Evolutionary conservation across 1,284 basidiomycete species (phyloP).

Genomic region (Ustilago lituana): DNA sequence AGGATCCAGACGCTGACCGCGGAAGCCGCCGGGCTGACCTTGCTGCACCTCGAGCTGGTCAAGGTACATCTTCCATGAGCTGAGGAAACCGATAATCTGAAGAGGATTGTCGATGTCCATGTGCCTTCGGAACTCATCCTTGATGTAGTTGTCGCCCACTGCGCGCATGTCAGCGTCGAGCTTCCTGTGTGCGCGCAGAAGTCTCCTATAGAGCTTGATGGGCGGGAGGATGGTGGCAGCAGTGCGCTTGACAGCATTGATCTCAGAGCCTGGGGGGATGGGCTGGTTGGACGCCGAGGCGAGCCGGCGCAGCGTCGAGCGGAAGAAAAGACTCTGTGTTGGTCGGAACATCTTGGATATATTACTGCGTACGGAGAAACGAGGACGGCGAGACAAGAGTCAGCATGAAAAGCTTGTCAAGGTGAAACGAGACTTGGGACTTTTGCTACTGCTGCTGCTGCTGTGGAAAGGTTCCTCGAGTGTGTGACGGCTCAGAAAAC

Average conservation of each 20-base stretch:
- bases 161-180: constrained; percentile 64
- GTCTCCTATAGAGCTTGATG: constrained; percentile 60
- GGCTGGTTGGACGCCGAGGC: constrained; percentile 42
- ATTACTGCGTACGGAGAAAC: background rate
- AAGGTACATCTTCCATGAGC: constrained; percentile 67
- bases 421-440: too few species aligned
- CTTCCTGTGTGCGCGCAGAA: constrained; percentile 60
- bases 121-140: constrained; percentile 65
- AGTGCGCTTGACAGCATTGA: constrained; percentile 38
- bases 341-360: constrained; percentile 30
- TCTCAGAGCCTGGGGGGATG: constrained; percentile 34
- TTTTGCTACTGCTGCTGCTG: constrained; percentile 7
- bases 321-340: constrained; percentile 13
- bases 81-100: constrained; percentile 65
- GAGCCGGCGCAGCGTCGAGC: constrained; percentile 21
- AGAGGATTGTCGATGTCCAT: constrained; percentile 61
- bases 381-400: background rate
- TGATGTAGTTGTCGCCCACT: constrained; percentile 66
- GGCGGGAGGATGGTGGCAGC: constrained; percentile 59
- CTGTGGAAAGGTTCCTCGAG: background rate
- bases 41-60: constrained; percentile 57
- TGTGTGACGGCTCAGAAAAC: constrained; percentile 44
- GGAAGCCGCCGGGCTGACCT: constrained; percentile 34
- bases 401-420: constrained; percentile 6
- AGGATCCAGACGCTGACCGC: constrained; percentile 52